A percentile compares a stretch with the other conserved stretches of the same genome.
Evolutionary conservation across 2,329 filamentous ascomycete species (phyloP).

Genomic region (Plenodomus tracheiphilus): DNA sequence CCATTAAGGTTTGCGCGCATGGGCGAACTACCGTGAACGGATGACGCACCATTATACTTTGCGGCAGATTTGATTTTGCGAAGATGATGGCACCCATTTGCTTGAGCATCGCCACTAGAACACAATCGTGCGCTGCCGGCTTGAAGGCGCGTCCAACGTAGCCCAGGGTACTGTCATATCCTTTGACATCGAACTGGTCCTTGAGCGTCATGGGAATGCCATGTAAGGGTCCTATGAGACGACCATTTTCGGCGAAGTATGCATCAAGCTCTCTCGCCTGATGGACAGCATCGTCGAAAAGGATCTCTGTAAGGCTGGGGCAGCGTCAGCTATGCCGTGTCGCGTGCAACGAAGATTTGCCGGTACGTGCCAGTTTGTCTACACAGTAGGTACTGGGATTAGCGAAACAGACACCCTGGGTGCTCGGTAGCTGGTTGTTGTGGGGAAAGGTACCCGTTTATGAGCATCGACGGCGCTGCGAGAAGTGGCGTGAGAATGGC

Average conservation of each 20-base stretch:
- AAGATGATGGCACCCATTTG: conserved; percentile 54
- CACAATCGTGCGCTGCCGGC: conserved; percentile 55
- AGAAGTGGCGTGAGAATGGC: conserved; percentile 41
- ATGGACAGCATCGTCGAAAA: conserved; percentile 50
- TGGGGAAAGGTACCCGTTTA: conserved; percentile 25
- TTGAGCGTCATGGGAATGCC: conserved; percentile 54
- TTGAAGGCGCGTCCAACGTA: conserved; percentile 65
- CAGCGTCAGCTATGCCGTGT: conserved; percentile 48
- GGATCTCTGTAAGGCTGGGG: conserved; percentile 51
- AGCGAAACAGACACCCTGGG: conserved; percentile 7
- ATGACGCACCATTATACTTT: conserved; percentile 57
- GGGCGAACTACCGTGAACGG: neutral
- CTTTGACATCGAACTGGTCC: conserved; percentile 55
- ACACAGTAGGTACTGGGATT: conserved; percentile 35
- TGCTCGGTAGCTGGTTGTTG: neutral
- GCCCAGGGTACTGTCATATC: conserved; percentile 57
- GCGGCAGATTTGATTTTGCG: conserved; percentile 58
- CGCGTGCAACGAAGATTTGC: conserved; percentile 53
- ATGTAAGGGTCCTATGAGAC: conserved; percentile 52
- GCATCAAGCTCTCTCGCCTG: conserved; percentile 48
- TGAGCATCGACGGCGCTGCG: conserved; percentile 37
- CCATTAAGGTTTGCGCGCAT: neutral
- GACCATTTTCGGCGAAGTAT: conserved; percentile 40
- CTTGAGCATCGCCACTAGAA: conserved; percentile 62
- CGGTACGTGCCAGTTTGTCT: conserved; percentile 48